Evolutionary conservation across 2,329 filamentous ascomycete species (phyloP), one percentile per base, ranked within the genome.

Genomic region (Myriosclerotinia duriaeana): DNA sequence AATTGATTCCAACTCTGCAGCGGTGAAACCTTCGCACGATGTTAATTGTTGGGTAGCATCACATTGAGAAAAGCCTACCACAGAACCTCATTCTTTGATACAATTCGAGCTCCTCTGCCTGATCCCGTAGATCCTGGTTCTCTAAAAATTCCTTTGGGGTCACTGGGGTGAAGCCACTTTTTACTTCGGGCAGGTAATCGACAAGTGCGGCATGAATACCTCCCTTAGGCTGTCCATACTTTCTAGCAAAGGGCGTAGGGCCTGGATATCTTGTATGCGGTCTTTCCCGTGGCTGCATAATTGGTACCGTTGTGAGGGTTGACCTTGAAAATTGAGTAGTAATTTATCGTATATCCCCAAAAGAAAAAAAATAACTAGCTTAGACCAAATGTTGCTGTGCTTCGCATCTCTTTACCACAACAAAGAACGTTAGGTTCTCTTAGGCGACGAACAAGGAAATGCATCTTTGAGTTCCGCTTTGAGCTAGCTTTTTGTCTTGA

Each of bases 71-170:
- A 17, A 17, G 42, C 56, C 30, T 38, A 60, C 56, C 56, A 48
- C 30, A 36, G 56, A 60, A 60, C 42, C 56, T 50, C 30, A 60
- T 38, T 8, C 56, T 60, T 38, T 38, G 56, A 48, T 60, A 48
- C 44, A 50, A 11, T 9, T 50, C 56, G 6, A 60, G 56, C 38
- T n/a, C 12, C n/a, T 6, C 14, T 15, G 44, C 56, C 48, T 36
- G 12, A 38, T 60, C 44, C 2, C 14, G 11, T 17, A 48, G 12
- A 36, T n/a, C 56, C n/a, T 60, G 20, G 20, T 15, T 15, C 0
- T 50, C 44, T 38, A 60, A 50, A 30, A 60, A 60, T 22, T 60
- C 22, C 17, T 26, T 40, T 22, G 56, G 42, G 26, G 56, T 60
- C 17, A 50, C 42, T 22, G 56, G 56, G 22, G 56, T 60, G 42